Evolutionary conservation across 148 eudicot species (phyloP).

Genomic region (Tetragonia tetragonoides): DNA sequence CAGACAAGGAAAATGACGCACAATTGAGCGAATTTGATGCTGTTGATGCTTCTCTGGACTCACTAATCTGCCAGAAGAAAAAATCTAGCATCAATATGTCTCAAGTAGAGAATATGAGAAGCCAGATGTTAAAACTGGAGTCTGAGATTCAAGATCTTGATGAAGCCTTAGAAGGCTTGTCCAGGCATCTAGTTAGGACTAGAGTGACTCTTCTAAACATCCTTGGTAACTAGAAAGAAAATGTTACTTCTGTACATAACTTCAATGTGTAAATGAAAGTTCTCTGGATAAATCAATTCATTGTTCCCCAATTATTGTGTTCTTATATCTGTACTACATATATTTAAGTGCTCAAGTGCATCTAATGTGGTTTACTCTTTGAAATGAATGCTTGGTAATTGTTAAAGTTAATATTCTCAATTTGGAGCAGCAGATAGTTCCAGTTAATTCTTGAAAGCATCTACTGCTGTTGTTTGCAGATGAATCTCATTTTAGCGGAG

Average conservation of each 20-base stretch:
- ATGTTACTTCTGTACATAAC: neutral
- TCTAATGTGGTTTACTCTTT: neutral
- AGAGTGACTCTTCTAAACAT: conserved; percentile 50
- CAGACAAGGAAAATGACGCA: conserved; percentile 14
- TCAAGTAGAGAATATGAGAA: conserved; percentile 24
- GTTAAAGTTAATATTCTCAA: neutral
- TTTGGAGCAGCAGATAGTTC: neutral
- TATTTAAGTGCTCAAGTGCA: neutral
- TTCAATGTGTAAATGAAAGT: neutral
- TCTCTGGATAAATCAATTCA: neutral
- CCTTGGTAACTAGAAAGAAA: conserved; percentile 34
- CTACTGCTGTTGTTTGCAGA: neutral
- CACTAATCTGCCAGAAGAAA: conserved; percentile 11
- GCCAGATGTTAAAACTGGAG: conserved; percentile 28
- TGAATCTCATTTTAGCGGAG: neutral
- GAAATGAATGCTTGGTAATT: neutral
- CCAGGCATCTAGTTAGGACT: conserved; percentile 39
- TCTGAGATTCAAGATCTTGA: conserved; percentile 37
- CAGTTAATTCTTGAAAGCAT: neutral
- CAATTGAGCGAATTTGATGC: conserved; percentile 22
- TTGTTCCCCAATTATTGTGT: neutral
- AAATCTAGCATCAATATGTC: conserved; percentile 4
- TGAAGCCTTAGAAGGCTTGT: conserved; percentile 36
- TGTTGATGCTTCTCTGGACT: conserved; percentile 17
- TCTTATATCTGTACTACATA: neutral